Evolutionary conservation across 495 filamentous ascomycete species (phyloP), one percentile per base, ranked within the genome.

Genomic region (Neurospora sp.): DNA sequence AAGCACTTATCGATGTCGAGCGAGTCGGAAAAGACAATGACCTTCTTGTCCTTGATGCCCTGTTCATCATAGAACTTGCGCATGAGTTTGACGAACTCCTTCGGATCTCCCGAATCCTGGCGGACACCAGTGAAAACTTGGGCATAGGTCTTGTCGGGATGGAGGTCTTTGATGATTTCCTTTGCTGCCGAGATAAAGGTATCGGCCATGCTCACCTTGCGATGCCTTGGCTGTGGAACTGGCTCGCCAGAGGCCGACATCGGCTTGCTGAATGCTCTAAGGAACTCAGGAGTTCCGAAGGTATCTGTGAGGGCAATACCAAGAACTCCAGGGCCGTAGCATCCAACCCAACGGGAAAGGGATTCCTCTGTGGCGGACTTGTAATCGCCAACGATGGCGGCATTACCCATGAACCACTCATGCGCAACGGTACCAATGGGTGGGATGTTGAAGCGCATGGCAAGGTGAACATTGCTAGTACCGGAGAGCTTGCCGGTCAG

Each of bases 391-490:
- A 92, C 95, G 77, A 97, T 92, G 41, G 96, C 95, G 18, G 96
- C 96, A 71, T 97, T 93, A 49, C 93, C 93, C 96, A 99, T 99
- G 84, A 97, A 98, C 96, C 96, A 99, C 83, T 99, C 96, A 76
- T 99, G 96, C 0, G 96, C 96, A 1, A 99, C 95, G 3, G 96
- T 99, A 18, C 96, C 96, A 23, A 99, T 90, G 0, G 95, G 93
- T 9, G 88, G 83, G 38, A 96, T 87, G 27, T 88, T 89, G 80
- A 95, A 93, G 79, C 93, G 92, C 93, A 96, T 96, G 20, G 96
- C 96, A 74, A 98, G 92, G 79, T 99, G 96, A 27, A 98, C 96
- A 79, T 99, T 99, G 81, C 94, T 97, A 2, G 96, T 97, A 1
- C 96, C 96, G 2, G 90, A 89, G 70, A 98, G 86, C 74, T 89